phyloP scores from a whole-genome alignment of 495 filamentous ascomycete genomes.

The Staphylotrichum longicolle region DNA sequence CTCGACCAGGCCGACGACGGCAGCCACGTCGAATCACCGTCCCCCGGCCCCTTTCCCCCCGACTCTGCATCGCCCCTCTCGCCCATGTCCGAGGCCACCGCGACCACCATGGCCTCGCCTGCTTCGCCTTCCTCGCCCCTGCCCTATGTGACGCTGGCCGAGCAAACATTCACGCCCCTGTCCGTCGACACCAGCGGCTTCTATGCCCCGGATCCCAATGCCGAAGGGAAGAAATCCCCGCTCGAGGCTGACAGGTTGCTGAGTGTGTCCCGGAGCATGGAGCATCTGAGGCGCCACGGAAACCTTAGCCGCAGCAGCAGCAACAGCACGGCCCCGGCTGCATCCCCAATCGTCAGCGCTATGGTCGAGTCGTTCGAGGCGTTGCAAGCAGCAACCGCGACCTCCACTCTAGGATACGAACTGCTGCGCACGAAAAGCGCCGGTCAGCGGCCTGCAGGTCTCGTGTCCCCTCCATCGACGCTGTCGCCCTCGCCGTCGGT shows the following conservation, averaged over 20 bases:
- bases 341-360: slow-evolving; percentile 27
- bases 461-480: slow-evolving; percentile 25
- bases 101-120: slow-evolving; percentile 27
- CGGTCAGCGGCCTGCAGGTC: slow-evolving; percentile 17
- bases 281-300: slow-evolving; percentile 25
- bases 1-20: slow-evolving; percentile 33
- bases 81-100: slow-evolving; percentile 21
- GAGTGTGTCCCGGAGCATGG: slow-evolving; percentile 15
- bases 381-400: slow-evolving; percentile 25
- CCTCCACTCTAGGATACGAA: slow-evolving; percentile 26
- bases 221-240: slow-evolving; percentile 8
- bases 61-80: slow-evolving; percentile 21
- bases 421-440: slow-evolving; percentile 26
- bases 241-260: slow-evolving; percentile 13
- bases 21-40: slow-evolving; percentile 5
- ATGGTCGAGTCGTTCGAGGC: slow-evolving; percentile 38
- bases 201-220: slow-evolving; percentile 23
- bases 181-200: slow-evolving; percentile 42
- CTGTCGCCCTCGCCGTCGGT: slow-evolving; percentile 25
- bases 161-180: slow-evolving; percentile 45
- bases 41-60: slow-evolving; percentile 4
- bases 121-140: slow-evolving; percentile 22
- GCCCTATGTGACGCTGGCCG: slow-evolving; percentile 35
- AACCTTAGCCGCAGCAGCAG: slow-evolving; percentile 29
- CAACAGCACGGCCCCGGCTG: slow-evolving; percentile 27